Conservation (phyloP, 805 yeast genomes). For the Candida corydali region DNA sequence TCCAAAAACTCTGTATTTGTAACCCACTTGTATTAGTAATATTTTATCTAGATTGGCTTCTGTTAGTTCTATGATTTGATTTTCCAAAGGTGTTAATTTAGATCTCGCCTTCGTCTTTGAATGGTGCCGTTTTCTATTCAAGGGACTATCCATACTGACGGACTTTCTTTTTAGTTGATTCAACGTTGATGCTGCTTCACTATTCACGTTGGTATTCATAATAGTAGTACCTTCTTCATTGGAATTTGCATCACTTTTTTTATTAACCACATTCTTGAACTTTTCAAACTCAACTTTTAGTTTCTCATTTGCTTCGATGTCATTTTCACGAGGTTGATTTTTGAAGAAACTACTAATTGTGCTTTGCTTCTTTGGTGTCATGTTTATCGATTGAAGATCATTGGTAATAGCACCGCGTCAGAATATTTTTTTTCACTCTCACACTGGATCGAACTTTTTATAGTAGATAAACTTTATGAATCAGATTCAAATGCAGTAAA, state of each 20-base stretch:
- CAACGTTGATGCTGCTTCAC: not conserved
- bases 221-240: no score
- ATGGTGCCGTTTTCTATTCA: not conserved
- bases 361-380: constrained; percentile 7
- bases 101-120: not conserved
- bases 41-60: constrained; percentile 58
- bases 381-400: not conserved
- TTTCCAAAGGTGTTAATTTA: constrained; percentile 65
- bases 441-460: no score
- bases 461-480: no score
- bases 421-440: no score
- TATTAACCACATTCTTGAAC: no score
- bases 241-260: no score
- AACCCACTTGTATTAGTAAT: constrained; percentile 84
- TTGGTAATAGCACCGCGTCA: no score
- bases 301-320: no score
- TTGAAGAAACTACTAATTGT: constrained; percentile 3
- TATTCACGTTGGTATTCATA: no score
- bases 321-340: not conserved
- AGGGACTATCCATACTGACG: not conserved
- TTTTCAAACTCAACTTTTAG: no score
- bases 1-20: constrained; percentile 84
- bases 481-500: no score
- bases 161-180: not conserved
- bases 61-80: constrained; percentile 70